Evolutionary conservation across 305 asterid species (phyloP).

Genomic region (Fraxinus sp.): DNA sequence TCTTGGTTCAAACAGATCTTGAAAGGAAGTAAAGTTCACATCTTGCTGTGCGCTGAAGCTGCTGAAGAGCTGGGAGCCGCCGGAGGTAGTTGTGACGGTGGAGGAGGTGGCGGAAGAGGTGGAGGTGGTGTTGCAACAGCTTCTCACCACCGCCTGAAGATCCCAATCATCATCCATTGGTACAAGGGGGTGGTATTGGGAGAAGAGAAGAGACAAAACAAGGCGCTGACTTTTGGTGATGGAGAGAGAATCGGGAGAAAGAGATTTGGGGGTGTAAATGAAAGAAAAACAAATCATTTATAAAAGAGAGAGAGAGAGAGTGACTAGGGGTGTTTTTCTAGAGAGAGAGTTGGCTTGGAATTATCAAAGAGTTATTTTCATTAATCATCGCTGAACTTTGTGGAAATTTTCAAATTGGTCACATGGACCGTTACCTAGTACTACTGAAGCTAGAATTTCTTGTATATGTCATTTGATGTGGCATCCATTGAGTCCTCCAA

Average conservation of each 20-base stretch:
- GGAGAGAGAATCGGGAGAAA: background rate
- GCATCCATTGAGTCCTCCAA: background rate
- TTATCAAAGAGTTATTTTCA: background rate
- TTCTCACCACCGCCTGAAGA: conserved; percentile 92
- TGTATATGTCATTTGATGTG: background rate
- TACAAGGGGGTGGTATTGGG: background rate
- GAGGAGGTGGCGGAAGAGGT: conserved; percentile 27
- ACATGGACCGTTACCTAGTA: too few species aligned
- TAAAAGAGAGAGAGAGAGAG: background rate
- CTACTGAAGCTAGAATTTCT: background rate
- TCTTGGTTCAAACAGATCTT: conserved; percentile 36
- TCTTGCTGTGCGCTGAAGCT: conserved; percentile 28
- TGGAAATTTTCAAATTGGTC: background rate
- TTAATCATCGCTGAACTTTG: background rate
- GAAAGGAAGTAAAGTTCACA: conserved; percentile 21
- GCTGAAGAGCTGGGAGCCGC: background rate
- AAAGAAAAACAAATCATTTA: conserved; percentile 42
- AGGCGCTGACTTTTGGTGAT: conserved; percentile 57
- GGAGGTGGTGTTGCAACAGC: conserved; percentile 47
- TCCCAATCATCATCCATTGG: conserved; percentile 89
- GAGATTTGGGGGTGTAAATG: conserved; percentile 22
- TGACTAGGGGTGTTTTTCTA: background rate
- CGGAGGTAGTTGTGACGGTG: conserved; percentile 13
- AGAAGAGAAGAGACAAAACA: conserved; percentile 36
- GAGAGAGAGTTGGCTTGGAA: conserved; percentile 19